These are phyloP conservation scores for Vitis rupestris DNA, from an alignment of 164 flowering plant species.

Conservation along the genomic window DNA sequence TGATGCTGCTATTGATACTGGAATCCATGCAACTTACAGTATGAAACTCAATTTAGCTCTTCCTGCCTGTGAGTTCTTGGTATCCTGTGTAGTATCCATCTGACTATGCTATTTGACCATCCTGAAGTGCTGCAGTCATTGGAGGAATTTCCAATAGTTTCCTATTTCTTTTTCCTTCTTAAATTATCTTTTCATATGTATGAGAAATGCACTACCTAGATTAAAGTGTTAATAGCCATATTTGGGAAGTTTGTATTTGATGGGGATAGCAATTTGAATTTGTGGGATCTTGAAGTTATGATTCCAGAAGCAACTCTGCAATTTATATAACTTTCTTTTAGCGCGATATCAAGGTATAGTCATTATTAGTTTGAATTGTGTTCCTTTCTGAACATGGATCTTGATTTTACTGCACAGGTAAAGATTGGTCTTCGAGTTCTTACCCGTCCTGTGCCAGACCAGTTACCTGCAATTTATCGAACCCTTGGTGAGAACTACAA, in stretches of 20 bases:
- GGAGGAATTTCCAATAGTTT: too few relatives aligned
- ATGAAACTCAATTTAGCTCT: too few relatives aligned
- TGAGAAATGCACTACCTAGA: too few relatives aligned
- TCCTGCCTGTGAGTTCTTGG: too few relatives aligned
- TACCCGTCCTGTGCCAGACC: conserved; percentile 68
- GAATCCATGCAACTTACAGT: neutral
- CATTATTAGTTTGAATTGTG: neutral
- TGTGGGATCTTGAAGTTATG: neutral
- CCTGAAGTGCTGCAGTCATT: too few relatives aligned
- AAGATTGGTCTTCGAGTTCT: conserved; percentile 88
- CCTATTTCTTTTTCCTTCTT: too few relatives aligned
- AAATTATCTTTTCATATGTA: too few relatives aligned
- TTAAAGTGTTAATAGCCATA: neutral
- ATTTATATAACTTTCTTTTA: neutral
- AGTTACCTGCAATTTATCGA: conserved; percentile 71
- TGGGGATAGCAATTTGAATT: neutral
- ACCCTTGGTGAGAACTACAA: conserved; percentile 81
- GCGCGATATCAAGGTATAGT: neutral
- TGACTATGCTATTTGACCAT: too few relatives aligned
- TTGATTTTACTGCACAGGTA: conserved; percentile 42
- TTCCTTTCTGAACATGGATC: neutral
- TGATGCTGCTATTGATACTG: neutral
- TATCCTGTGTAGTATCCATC: too few relatives aligned
- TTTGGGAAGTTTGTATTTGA: neutral
- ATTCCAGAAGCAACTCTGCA: neutral